These are phyloP conservation scores for Geranium incanum DNA, from an alignment of 441 rosid genomes.

Conservation along the genomic window DNA sequence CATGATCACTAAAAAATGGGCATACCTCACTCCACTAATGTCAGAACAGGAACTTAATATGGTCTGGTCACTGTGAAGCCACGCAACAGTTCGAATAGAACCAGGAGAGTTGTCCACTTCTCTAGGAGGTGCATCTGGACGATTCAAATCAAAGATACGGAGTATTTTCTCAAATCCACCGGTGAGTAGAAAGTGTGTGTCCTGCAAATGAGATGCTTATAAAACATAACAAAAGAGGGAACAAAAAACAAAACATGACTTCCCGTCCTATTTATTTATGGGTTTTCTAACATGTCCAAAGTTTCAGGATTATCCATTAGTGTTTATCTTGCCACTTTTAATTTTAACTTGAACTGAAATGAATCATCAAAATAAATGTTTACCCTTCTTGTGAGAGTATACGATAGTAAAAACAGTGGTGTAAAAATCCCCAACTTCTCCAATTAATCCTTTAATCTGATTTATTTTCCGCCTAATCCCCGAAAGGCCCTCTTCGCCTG, in stretches of 20 bases:
- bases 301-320: no score
- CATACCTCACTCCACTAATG: slow-evolving; percentile 52
- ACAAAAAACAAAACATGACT: not conserved
- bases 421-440: no score
- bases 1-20: not conserved
- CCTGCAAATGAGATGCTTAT: slow-evolving; percentile 36
- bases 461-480: no score
- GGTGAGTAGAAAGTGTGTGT: slow-evolving; percentile 71
- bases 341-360: no score
- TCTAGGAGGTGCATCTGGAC: slow-evolving; percentile 73
- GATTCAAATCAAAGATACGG: slow-evolving; percentile 73
- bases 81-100: slow-evolving; percentile 77
- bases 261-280: no score
- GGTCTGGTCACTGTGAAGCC: slow-evolving; percentile 93
- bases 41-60: slow-evolving; percentile 84
- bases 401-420: no score
- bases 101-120: slow-evolving; percentile 73
- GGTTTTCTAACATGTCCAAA: no score
- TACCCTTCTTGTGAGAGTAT: no score
- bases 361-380: no score
- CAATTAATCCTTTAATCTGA: no score
- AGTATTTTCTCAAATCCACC: slow-evolving; percentile 90
- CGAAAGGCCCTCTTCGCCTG: no score
- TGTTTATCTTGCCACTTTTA: no score
- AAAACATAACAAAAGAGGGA: not conserved